These are phyloP conservation scores for Phallus indusiatus DNA, from an alignment of 768 basidiomycete species.

Conservation along the genomic window DNA sequence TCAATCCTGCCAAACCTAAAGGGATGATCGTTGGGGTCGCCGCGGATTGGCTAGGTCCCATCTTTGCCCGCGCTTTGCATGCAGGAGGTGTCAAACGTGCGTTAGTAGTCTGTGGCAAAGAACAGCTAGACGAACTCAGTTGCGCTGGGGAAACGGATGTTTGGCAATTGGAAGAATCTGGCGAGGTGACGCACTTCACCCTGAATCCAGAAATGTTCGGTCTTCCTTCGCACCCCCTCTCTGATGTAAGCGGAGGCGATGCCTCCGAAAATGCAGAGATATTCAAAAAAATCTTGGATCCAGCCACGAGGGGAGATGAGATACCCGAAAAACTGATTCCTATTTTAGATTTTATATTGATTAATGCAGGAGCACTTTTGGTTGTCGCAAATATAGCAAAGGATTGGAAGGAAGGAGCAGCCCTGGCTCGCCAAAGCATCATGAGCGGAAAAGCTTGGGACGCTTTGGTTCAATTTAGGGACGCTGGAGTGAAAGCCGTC, in stretches of 20 bases:
- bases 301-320: conserved; percentile 29
- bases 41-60: conserved; percentile 64
- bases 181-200: conserved; percentile 48
- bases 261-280: conserved; percentile 75
- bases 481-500: conserved; percentile 1
- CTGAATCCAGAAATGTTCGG: conserved; percentile 72
- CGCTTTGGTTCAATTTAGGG: conserved; percentile 30
- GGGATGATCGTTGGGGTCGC: conserved; percentile 93
- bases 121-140: conserved; percentile 90
- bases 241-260: conserved; percentile 59
- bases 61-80: conserved; percentile 68
- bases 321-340: conserved; percentile 51
- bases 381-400: conserved; percentile 72
- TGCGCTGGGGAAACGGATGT: conserved; percentile 83
- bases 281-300: conserved; percentile 54
- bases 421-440: conserved; percentile 44
- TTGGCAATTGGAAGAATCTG: conserved; percentile 64
- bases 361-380: conserved; percentile 85
- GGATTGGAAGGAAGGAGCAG: conserved; percentile 62
- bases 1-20: conserved; percentile 80
- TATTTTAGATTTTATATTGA: conserved; percentile 75
- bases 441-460: conserved; percentile 26
- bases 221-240: conserved; percentile 56
- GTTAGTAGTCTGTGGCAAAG: conserved; percentile 87
- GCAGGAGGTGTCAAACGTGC: conserved; percentile 74